Evolutionary conservation across 768 basidiomycete genomes (phyloP).

Genomic region (Mycena pura): DNA sequence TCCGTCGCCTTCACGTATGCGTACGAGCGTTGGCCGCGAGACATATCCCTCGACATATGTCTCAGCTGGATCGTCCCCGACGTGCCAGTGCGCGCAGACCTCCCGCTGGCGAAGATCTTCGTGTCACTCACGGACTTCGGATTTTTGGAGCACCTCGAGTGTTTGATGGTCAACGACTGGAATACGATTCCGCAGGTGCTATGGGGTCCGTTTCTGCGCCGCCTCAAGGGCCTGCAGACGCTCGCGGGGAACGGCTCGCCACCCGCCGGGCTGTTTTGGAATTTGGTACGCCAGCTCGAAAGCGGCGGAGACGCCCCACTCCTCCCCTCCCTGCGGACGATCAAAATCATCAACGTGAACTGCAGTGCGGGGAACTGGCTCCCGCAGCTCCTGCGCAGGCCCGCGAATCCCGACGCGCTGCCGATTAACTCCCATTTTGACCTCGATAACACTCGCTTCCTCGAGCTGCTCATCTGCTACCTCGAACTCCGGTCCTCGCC

Average conservation of each 20-base stretch:
- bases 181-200: not conserved
- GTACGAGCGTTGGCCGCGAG: not conserved
- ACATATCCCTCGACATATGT: not conserved
- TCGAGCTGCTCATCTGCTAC: conserved; percentile 11
- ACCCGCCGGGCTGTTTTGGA: conserved; percentile 6
- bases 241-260: conserved; percentile 4
- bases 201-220: conserved; percentile 3
- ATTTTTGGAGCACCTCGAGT: not conserved
- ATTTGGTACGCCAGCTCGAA: conserved; percentile 1
- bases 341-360: not conserved
- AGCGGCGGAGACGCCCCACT: not conserved
- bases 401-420: not conserved
- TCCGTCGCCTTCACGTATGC: conserved; percentile 3
- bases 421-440: conserved; percentile 12
- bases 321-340: not conserved
- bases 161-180: conserved; percentile 7
- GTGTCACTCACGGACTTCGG: not conserved
- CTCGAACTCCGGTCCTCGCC: conserved; percentile 6
- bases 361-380: conserved; percentile 10
- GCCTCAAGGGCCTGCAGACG: not conserved
- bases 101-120: not conserved
- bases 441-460: conserved; percentile 11
- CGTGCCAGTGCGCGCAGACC: no score
- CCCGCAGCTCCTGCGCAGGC: no score
- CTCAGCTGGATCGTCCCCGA: conserved; percentile 1